Evolutionary conservation across 805 yeast genomes (phyloP), one percentile per base, ranked within the genome.

Genomic region (Wickerhamomyces pijperi): DNA sequence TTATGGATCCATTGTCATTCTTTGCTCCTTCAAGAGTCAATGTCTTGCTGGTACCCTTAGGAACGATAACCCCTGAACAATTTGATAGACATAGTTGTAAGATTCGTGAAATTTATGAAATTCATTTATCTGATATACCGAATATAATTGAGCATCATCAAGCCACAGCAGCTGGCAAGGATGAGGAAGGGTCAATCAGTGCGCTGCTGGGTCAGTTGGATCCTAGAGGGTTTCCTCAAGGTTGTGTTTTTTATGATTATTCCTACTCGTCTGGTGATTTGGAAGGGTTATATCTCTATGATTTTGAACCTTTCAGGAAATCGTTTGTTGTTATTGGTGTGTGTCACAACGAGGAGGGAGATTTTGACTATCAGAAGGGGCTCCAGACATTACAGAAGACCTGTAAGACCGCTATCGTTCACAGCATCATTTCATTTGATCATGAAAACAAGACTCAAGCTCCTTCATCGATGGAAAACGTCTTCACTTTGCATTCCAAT

Each of bases 291-390:
- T 78, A 82, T 39, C 63, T 90, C 33, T 84, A 82, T 48, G 97
- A 90, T 57, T 76, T 90, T 46, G 97, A 92, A 59, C 95, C 96
- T 1, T 86, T 73, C 58, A 62, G 97, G 38, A 85, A 86, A 53
- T 75, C 82, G 0, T 74, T 85, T 48, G 67, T 80, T 7, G 76
- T 79, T 5, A 54, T 76, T 35, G 81, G 77, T 4, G 46, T 76
- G 19, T 7, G n/a, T 9, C n/a, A 25, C 9, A 12, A 25, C 29
- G n/a, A 4, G n/a, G 14, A 25, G n/a, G 14, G 14, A 13, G 29
- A 25, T 8, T 5, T 8, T 4, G n/a, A 25, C 5, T 7, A 25
- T 8, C 12, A 8, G 9, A 21, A 21, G 14, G 29, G n/a, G 4
- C 13, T 25, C n/a, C 5, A 25, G 13, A 25, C 29, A n/a, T 62